Evolutionary conservation across 352 stramenopile genomes (phyloP).

Genomic region (Phytophthora tentaculata): DNA sequence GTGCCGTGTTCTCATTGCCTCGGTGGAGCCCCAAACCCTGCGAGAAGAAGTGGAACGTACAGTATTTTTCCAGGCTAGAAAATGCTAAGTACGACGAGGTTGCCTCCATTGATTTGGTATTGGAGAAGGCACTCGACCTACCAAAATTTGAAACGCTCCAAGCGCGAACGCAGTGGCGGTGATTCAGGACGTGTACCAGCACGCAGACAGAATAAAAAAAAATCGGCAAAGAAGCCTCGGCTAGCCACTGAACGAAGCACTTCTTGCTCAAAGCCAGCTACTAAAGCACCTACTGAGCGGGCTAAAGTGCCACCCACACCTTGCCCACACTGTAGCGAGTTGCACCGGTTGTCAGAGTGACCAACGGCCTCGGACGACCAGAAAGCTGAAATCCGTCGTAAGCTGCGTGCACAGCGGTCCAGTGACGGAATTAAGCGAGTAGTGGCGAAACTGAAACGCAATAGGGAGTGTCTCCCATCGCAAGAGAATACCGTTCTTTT

Average conservation of each 20-base stretch:
- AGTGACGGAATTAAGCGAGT: neutral
- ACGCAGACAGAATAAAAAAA: neutral
- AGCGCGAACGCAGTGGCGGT: conserved; percentile 1
- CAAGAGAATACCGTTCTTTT: neutral
- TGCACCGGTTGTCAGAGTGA: neutral
- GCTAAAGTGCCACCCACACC: neutral
- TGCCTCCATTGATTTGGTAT: neutral
- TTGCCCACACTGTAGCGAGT: neutral
- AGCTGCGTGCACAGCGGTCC: neutral
- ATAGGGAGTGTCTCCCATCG: neutral
- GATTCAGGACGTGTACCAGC: neutral
- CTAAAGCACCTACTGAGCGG: neutral
- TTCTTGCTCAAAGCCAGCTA: neutral
- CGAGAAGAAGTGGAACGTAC: neutral
- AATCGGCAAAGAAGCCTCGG: neutral
- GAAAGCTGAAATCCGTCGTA: conserved; percentile 1
- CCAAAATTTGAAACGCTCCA: neutral
- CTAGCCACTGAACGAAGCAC: neutral
- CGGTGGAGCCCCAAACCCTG: neutral
- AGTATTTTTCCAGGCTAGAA: neutral
- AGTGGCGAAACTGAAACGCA: neutral
- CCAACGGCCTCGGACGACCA: neutral
- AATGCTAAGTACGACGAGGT: conserved; percentile 4
- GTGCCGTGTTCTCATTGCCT: neutral
- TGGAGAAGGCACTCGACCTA: neutral